phyloP scores from a whole-genome alignment of 129 eudicot genomes.

The Flaveria brownii region DNA sequence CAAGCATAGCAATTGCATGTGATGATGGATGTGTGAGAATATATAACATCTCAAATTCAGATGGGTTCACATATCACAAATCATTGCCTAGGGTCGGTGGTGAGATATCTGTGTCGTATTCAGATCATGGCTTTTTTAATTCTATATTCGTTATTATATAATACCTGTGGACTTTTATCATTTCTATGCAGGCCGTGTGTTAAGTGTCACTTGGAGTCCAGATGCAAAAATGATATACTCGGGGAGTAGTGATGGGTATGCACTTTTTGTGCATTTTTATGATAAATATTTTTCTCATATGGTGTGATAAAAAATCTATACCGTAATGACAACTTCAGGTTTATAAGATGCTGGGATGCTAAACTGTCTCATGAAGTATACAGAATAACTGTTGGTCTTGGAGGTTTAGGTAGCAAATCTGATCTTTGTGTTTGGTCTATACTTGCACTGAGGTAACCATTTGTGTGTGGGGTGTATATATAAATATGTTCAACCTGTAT shows the following conservation, averaged over 20 bases:
- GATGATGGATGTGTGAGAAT: conserved; percentile 91
- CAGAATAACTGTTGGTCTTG: conserved; percentile 87
- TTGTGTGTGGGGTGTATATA: conserved; percentile 4
- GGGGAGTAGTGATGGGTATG: conserved; percentile 97
- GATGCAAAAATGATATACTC: conserved; percentile 77
- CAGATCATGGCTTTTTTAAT: neutral
- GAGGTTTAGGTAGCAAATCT: conserved; percentile 73
- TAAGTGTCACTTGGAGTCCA: conserved; percentile 87
- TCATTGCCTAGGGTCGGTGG: conserved; percentile 91
- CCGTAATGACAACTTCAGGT: conserved; percentile 41
- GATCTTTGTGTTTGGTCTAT: conserved; percentile 91
- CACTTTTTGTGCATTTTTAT: neutral
- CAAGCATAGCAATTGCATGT: conserved; percentile 79
- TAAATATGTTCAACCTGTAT: neutral
- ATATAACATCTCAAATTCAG: conserved; percentile 46
- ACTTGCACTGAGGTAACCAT: conserved; percentile 71
- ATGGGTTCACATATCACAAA: conserved; percentile 49
- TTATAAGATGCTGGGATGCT: conserved; percentile 90
- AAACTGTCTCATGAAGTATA: conserved; percentile 66
- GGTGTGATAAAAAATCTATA: neutral
- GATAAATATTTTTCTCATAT: too few species aligned
- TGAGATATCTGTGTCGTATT: conserved; percentile 48
- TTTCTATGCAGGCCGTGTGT: conserved; percentile 62
- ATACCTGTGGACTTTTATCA: neutral
- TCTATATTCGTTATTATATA: neutral